A percentile compares a stretch with the other conserved stretches of the same genome.
These are phyloP conservation scores for Trametes villosa DNA, from an alignment of 768 basidiomycete species.

Conservation along the genomic window DNA sequence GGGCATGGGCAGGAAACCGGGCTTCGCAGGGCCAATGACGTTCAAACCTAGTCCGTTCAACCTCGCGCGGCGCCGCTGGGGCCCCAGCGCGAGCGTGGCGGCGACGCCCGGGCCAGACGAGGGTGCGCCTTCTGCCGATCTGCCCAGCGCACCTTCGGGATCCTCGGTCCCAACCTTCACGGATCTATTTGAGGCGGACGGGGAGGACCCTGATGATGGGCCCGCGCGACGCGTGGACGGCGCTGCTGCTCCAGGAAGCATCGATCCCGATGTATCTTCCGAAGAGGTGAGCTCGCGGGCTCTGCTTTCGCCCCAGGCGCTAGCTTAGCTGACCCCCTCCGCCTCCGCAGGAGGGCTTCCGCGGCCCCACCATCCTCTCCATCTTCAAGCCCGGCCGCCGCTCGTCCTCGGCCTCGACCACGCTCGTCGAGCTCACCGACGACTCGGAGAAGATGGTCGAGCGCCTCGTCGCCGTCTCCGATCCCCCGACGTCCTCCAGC, in stretches of 20 bases:
- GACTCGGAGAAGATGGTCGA: slow-evolving; percentile 32
- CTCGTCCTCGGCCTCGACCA: slow-evolving; percentile 20
- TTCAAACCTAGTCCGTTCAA: slow-evolving; percentile 35
- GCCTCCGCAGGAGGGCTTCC: slow-evolving; percentile 21
- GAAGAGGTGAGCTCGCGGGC: slow-evolving; percentile 24
- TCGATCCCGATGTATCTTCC: slow-evolving; percentile 22
- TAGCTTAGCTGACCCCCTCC: slow-evolving; percentile 14
- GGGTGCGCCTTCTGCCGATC: slow-evolving; percentile 6
- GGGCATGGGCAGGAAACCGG: slow-evolving; percentile 3
- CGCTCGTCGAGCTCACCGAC: slow-evolving; percentile 22
- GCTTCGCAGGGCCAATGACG: slow-evolving; percentile 14
- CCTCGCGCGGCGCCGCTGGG: slow-evolving; percentile 34
- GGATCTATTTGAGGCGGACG: slow-evolving; percentile 21
- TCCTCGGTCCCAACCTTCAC: slow-evolving; percentile 13
- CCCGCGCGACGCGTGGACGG: neutral
- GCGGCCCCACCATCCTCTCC: slow-evolving; percentile 21
- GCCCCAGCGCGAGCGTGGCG: slow-evolving; percentile 9
- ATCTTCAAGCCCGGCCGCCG: slow-evolving; percentile 21
- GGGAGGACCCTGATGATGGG: slow-evolving; percentile 9
- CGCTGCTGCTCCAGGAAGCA: slow-evolving; percentile 10
- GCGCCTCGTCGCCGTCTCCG: slow-evolving; percentile 25
- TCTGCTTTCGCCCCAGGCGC: slow-evolving; percentile 12
- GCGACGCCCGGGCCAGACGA: neutral
- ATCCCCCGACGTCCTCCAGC: slow-evolving; percentile 13
- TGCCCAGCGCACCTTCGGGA: slow-evolving; percentile 6